phyloP scores from a whole-genome alignment of 2,329 filamentous ascomycete genomes.

The Fusarium staphyleae region DNA sequence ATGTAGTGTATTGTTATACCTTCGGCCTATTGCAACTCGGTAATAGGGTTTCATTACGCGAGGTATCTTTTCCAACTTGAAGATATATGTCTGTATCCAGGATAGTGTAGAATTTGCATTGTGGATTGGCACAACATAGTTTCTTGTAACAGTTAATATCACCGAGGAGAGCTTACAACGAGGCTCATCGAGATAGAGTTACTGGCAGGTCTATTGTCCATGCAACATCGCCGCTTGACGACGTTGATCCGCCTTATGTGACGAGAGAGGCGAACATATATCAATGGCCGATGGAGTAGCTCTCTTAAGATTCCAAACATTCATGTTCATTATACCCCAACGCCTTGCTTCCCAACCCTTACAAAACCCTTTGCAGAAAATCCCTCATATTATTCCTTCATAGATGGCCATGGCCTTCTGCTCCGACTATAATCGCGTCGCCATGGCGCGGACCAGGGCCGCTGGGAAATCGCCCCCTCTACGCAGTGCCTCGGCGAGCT shows the following conservation, averaged over 20 bases:
- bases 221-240: neutral
- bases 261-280: neutral
- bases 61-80: too few species aligned
- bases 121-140: too few species aligned
- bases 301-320: neutral
- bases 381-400: neutral
- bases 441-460: conserved; percentile 25
- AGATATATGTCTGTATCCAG: too few species aligned
- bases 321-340: conserved; percentile 2
- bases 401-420: neutral
- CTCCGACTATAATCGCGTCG: conserved; percentile 12
- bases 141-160: too few species aligned
- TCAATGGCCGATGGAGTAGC: neutral
- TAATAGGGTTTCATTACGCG: too few species aligned
- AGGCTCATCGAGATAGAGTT: too few species aligned
- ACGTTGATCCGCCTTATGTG: neutral
- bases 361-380: neutral
- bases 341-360: conserved; percentile 9
- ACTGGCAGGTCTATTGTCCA: too few species aligned
- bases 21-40: too few species aligned
- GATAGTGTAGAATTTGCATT: too few species aligned
- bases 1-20: too few species aligned
- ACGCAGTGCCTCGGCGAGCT: conserved; percentile 21
- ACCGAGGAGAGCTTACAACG: too few species aligned
- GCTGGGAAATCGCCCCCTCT: conserved; percentile 32